Conservation (phyloP, 1,139 yeast genomes). For the Scheffersomyces titani region DNA sequence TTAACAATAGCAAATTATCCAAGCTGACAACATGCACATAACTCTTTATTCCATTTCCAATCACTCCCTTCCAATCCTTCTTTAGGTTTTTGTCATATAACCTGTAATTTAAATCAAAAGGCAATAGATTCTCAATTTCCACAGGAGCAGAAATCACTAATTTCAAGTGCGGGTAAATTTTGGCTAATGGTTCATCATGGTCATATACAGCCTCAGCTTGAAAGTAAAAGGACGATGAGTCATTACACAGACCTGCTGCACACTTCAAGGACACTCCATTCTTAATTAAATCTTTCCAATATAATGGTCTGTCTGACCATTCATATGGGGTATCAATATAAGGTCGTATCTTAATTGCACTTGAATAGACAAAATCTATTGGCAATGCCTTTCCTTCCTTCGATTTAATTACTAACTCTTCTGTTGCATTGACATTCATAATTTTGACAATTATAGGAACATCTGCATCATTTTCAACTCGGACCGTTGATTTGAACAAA, state of each 20-base stretch:
- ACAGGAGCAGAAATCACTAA: slow-evolving; percentile 83
- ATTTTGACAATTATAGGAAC: slow-evolving; percentile 51
- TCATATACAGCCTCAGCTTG: slow-evolving; percentile 74
- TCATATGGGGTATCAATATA: slow-evolving; percentile 49
- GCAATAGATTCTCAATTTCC: slow-evolving; percentile 80
- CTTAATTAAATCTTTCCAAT: slow-evolving; percentile 67
- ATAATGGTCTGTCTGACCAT: slow-evolving; percentile 65
- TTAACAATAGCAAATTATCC: slow-evolving; percentile 66
- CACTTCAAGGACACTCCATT: slow-evolving; percentile 63
- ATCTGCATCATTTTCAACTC: slow-evolving; percentile 70
- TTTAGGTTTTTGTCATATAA: slow-evolving; percentile 77
- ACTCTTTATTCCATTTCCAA: slow-evolving; percentile 65
- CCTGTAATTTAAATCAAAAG: slow-evolving; percentile 75
- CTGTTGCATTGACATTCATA: slow-evolving; percentile 19
- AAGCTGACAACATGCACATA: slow-evolving; percentile 82
- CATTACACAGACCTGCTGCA: slow-evolving; percentile 37
- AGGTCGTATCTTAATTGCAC: slow-evolving; percentile 64
- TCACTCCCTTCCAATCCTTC: slow-evolving; percentile 64
- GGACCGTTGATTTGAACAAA: slow-evolving; percentile 71
- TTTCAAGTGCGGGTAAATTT: slow-evolving; percentile 82
- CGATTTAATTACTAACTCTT: slow-evolving; percentile 46
- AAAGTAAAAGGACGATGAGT: slow-evolving; percentile 58
- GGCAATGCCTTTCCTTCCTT: slow-evolving; percentile 68
- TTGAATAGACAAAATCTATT: slow-evolving; percentile 63
- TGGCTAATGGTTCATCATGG: slow-evolving; percentile 64